Base-by-base conservation (phyloP, 2,329 filamentous ascomycete genomes). In the Paecilomyces sp. region DNA sequence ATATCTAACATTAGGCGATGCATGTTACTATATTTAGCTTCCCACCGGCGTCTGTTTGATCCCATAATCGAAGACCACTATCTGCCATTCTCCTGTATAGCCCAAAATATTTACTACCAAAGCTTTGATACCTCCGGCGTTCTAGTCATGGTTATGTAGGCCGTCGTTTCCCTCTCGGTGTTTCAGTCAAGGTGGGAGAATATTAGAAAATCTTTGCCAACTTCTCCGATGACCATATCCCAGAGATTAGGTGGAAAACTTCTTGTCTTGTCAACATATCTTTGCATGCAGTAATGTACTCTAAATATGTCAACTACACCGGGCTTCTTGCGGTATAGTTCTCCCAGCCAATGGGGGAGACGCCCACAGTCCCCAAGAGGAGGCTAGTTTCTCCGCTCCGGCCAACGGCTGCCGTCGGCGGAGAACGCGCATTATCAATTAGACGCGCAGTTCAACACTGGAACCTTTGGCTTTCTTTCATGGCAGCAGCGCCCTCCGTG, bases 11-110 rank as follows among this genome's bases (percentile, higher is more conserved):
- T 85, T 96, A 4, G 92, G 92, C 54, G 92, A 96, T 72, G 91
- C 91, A 7, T 95, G 90, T 78, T 94, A 91, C 77, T 91, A 89
- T 67, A 83, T 93, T 68, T 91, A 95, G 73, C 95, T 90, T 69
- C 90, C 91, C 4, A 83, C 83, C 12, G 91, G 91, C 1, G 79
- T 96, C 83, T 96, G 6, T 95, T 95, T 72, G 91, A 95, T 71
- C 91, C 91, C 3, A 91, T 96, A 54, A 94, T 95, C 66, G 89
- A 91, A 71, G 84, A 90, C 63, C 85, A 90, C 69, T 95, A 91
- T 76, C 85, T 86, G 34, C 91, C 91, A 0, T 79, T 92, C 67
- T 79, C 79, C 56, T 85, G 85, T 61, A n/a, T 62, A 30, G 61
- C 58, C 11, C 52, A 62, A 58, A 25, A 58, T 58, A 34, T 62